phyloP scores from a whole-genome alignment of 768 basidiomycete genomes.

The Lentinus brumalis region DNA sequence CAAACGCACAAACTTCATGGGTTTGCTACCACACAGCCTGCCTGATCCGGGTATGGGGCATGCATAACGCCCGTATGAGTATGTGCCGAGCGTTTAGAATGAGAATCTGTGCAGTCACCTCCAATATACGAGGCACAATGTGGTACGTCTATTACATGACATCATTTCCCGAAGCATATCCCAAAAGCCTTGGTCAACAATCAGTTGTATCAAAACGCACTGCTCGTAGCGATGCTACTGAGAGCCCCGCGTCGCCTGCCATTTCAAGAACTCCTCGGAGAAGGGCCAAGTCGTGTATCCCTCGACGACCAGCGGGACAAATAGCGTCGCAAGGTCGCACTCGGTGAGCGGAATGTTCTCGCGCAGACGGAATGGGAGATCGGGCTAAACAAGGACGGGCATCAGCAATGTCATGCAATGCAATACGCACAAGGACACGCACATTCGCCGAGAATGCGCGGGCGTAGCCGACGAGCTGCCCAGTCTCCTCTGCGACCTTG shows the following conservation, averaged over 20 bases:
- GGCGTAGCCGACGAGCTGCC: slow-evolving; percentile 23
- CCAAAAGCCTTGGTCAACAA: too few species aligned
- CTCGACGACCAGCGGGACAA: slow-evolving; percentile 29
- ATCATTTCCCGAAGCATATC: too few species aligned
- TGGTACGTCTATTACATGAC: too few species aligned
- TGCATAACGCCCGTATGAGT: too few species aligned
- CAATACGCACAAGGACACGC: not conserved
- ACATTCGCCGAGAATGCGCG: slow-evolving; percentile 34
- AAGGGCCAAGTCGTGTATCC: slow-evolving; percentile 30
- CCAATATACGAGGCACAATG: too few species aligned
- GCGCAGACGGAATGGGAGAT: slow-evolving; percentile 40
- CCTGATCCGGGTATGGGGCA: too few species aligned
- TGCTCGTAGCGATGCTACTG: too few species aligned
- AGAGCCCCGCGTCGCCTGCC: not conserved
- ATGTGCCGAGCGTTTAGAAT: too few species aligned
- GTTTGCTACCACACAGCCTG: too few species aligned
- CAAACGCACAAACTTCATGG: too few species aligned
- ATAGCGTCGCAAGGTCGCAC: slow-evolving; percentile 42
- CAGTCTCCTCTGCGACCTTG: slow-evolving; percentile 17
- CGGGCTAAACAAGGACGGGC: slow-evolving; percentile 34
- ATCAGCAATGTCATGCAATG: not conserved
- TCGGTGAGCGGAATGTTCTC: slow-evolving; percentile 35
- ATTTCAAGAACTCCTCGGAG: slow-evolving; percentile 13
- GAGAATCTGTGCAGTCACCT: too few species aligned
- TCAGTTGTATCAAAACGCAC: too few species aligned